These are phyloP conservation scores for Mycena kentingensis DNA, from an alignment of 768 basidiomycete genomes.

Conservation along the genomic window DNA sequence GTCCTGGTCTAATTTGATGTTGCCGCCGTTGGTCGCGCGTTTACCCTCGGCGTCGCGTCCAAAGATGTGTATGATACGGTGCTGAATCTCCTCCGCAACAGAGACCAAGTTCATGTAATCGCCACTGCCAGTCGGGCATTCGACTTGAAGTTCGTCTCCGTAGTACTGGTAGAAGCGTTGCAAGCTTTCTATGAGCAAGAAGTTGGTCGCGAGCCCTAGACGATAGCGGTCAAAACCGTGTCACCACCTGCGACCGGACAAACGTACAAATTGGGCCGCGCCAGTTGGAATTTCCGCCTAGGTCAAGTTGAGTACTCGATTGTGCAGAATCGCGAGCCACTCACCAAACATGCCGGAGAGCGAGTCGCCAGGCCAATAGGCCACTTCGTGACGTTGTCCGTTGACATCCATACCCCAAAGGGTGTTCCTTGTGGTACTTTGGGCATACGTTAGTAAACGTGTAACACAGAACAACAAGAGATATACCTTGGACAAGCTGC, in stretches of 20 bases:
- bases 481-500: conserved; percentile 79
- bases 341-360: conserved; percentile 97
- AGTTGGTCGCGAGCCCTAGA: conserved; percentile 98
- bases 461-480: not conserved
- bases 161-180: conserved; percentile 99
- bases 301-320: too few species aligned
- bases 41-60: conserved; percentile 86
- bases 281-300: conserved; percentile 99
- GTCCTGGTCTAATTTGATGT: conserved; percentile 83
- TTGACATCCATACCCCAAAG: conserved; percentile 96
- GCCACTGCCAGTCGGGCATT: conserved; percentile 97
- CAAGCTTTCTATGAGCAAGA: conserved; percentile 91
- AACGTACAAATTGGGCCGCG: conserved; percentile 82
- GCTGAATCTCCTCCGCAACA: conserved; percentile 97
- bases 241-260: too few species aligned
- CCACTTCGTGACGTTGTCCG: conserved; percentile 87
- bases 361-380: conserved; percentile 98
- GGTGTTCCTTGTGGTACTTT: conserved; percentile 84
- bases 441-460: conserved; percentile 50
- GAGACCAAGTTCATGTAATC: conserved; percentile 94
- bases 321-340: too few species aligned
- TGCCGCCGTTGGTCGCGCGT: conserved; percentile 91
- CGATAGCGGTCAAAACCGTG: too few species aligned
- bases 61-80: conserved; percentile 98
- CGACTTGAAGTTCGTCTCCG: conserved; percentile 88